Percentiles rank a stretch among this genome's conserved stretches.
Evolutionary conservation across 75 land plant species (phyloP).

Genomic region (Pinus taeda): DNA sequence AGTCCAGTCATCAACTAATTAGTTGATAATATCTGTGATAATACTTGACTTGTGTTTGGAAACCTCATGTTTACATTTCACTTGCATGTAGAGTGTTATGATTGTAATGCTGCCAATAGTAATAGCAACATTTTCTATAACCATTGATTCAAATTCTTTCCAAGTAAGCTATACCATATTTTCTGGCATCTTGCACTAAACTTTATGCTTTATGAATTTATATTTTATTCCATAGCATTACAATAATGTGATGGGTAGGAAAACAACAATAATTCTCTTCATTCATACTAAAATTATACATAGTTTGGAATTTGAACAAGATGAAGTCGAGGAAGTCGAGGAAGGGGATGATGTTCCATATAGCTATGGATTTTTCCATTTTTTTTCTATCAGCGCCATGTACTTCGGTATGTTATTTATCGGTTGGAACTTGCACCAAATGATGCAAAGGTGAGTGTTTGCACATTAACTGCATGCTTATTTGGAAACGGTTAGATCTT

Average conservation of each 20-base stretch:
- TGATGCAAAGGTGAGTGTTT: constrained; percentile 65
- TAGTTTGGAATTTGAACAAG: constrained; percentile 56
- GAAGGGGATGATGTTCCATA: constrained; percentile 83
- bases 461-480: background rate
- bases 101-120: constrained; percentile 76
- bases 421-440: constrained; percentile 81
- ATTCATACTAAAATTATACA: background rate
- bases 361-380: constrained; percentile 96
- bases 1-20: background rate
- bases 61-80: background rate
- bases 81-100: constrained; percentile 74
- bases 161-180: constrained; percentile 36
- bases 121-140: constrained; percentile 87
- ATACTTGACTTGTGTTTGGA: background rate
- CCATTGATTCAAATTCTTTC: constrained; percentile 81
- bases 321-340: constrained; percentile 26
- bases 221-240: background rate
- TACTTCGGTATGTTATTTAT: constrained; percentile 95
- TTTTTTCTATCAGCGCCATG: constrained; percentile 92
- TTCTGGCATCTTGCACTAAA: background rate
- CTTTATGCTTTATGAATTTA: background rate
- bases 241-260: background rate
- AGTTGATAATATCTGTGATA: background rate
- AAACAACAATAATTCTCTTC: background rate
- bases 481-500: background rate